Conservation (phyloP, 1,139 yeast species). For the Pichia sp. region DNA sequence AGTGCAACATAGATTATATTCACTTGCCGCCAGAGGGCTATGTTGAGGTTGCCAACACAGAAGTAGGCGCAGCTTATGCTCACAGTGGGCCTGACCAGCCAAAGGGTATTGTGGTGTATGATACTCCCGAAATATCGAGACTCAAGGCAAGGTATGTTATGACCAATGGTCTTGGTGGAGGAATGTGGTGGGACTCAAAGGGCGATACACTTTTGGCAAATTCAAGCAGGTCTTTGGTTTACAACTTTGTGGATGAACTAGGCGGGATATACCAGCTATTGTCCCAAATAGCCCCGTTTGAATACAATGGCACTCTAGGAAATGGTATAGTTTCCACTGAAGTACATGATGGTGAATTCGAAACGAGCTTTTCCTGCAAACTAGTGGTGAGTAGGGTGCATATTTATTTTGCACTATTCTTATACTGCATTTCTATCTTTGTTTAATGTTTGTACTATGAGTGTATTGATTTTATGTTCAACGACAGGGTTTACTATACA, state of each 20-base stretch:
- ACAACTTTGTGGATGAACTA: conserved; percentile 40
- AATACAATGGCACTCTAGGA: background rate
- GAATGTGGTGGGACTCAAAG: conserved; percentile 92
- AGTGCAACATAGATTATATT: conserved; percentile 25
- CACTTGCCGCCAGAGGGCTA: conserved; percentile 25
- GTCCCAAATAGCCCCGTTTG: background rate
- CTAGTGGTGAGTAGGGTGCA: background rate
- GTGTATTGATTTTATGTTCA: background rate
- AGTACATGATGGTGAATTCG: background rate
- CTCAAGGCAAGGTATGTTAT: conserved; percentile 59
- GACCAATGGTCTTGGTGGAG: conserved; percentile 62
- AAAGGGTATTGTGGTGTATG: conserved; percentile 58
- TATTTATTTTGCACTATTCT: background rate
- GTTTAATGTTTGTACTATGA: background rate
- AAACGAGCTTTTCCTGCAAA: background rate
- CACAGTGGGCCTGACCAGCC: conserved; percentile 31
- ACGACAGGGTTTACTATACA: background rate
- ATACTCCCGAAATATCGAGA: conserved; percentile 50
- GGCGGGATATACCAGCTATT: conserved; percentile 33
- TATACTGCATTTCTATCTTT: background rate
- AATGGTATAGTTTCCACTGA: background rate
- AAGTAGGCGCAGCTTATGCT: conserved; percentile 56
- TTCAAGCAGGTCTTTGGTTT: conserved; percentile 38
- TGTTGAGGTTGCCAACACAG: conserved; percentile 48
- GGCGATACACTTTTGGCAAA: conserved; percentile 50